phyloP scores from a whole-genome alignment of 2,329 filamentous ascomycete genomes.

The Chaetomium globosum region DNA sequence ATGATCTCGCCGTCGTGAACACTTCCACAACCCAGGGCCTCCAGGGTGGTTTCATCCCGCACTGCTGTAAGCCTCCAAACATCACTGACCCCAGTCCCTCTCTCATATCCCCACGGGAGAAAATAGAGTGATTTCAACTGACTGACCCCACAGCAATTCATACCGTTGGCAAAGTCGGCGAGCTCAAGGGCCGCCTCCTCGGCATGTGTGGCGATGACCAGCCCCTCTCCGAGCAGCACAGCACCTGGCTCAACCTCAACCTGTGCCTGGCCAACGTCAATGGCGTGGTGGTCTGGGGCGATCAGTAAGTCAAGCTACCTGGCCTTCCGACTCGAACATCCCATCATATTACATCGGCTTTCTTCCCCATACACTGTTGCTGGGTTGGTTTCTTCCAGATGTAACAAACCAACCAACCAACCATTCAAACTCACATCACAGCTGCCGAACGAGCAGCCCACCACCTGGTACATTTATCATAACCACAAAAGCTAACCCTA shows the following conservation, averaged over 20 bases:
- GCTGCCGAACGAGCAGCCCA: too few relatives aligned
- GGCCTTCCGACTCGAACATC: background rate
- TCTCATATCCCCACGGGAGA: background rate
- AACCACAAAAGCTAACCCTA: too few relatives aligned
- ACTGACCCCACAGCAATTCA: background rate
- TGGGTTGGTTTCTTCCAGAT: too few relatives aligned
- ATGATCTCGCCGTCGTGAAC: background rate
- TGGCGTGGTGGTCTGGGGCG: conserved; percentile 6
- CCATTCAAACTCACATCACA: too few relatives aligned
- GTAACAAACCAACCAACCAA: too few relatives aligned
- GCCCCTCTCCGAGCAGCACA: background rate
- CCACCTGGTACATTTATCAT: too few relatives aligned
- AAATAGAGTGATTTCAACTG: background rate
- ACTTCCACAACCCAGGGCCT: background rate
- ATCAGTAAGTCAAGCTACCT: background rate
- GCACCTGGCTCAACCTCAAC: conserved; percentile 15
- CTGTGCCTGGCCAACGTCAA: conserved; percentile 12
- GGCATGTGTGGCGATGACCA: conserved; percentile 12
- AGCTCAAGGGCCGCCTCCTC: conserved; percentile 2
- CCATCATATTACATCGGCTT: too few relatives aligned
- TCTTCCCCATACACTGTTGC: too few relatives aligned
- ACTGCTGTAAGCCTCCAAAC: conserved; percentile 11
- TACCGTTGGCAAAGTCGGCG: background rate
- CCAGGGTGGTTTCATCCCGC: conserved; percentile 8
- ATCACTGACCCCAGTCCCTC: background rate